Base-by-base conservation (phyloP, 306 rosid genomes). In the Dalbergia cultrata region DNA sequence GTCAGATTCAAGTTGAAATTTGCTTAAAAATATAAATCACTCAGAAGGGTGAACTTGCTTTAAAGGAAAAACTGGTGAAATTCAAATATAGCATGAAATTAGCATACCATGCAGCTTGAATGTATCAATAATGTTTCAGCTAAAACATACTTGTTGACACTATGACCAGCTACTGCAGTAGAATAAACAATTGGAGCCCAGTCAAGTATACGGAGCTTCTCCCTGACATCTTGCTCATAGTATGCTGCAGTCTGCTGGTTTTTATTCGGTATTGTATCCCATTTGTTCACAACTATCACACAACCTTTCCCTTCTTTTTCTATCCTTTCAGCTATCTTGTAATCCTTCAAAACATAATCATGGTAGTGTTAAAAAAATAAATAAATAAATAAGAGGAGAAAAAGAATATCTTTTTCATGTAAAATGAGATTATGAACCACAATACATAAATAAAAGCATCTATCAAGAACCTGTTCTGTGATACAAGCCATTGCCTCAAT, bases 121-220 rank as follows among this genome's bases (percentile, higher is more conserved):
- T 19, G 66, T 56, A 37, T 54, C 74, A 39, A 74, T 33, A 26
- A 31, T n/a, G 68, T 81, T 37, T 69, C 56, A 70, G 57, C 75
- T 68, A 78, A 81, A 84, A 83, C 97, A 69, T 93, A 95, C 99
- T 89, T 93, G 56, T 93, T 96, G 44, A 95, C 98, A 83, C 86
- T 95, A 3, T 90, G 90, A 83, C 94, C 98, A 56, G 92, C 87
- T 79, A 93, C 76, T 75, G 98, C 98, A 67, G 97, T 95, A 79
- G 98, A 91, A 80, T 93, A 95, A 50, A 93, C 99, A 74, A 95
- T 74, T 26, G 96, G 99, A 19, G 97, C 99, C 98, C 99, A 95
- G 76, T 79, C 88, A 80, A 95, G 94, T 67, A 62, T 47, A 8
- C 96, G 96, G 56, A 95, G 92, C 89, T 93, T 95, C 82, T 95